Percentiles rank a stretch among this genome's conserved stretches.
Evolutionary conservation across 352 stramenopile genomes (phyloP).

Genomic region (Globisporangium viniferum): DNA sequence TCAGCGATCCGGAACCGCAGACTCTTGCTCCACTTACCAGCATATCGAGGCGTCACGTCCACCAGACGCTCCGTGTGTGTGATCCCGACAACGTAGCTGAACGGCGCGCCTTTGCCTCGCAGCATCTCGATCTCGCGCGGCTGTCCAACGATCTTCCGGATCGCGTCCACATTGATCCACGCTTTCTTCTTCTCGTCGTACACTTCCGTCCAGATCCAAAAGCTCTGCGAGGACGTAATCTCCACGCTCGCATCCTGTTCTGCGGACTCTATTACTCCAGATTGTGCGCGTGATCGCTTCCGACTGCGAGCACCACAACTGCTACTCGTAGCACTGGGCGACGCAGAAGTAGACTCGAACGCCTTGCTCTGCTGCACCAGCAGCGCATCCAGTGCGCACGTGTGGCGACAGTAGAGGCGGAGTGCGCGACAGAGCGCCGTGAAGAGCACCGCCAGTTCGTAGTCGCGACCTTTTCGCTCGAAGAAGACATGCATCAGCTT

Average conservation of each 20-base stretch:
- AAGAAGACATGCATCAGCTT: constrained; percentile 56
- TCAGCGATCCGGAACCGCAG: constrained; percentile 48
- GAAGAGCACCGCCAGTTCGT: constrained; percentile 64
- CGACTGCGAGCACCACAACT: not conserved
- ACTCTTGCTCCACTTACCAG: constrained; percentile 59
- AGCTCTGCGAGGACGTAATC: constrained; percentile 14
- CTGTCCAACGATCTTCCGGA: constrained; percentile 39
- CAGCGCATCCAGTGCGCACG: constrained; percentile 49
- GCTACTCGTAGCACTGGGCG: not conserved
- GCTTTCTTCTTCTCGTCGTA: constrained; percentile 37
- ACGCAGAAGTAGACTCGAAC: constrained; percentile 27
- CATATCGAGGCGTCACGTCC: constrained; percentile 70
- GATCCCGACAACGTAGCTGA: constrained; percentile 67
- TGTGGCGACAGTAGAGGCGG: constrained; percentile 48
- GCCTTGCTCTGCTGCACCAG: constrained; percentile 41
- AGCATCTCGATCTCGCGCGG: constrained; percentile 50
- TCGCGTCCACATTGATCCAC: constrained; percentile 65
- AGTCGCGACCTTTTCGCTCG: constrained; percentile 31
- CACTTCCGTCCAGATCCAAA: constrained; percentile 74
- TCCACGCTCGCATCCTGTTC: not conserved
- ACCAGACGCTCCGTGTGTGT: constrained; percentile 42
- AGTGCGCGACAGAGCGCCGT: constrained; percentile 55
- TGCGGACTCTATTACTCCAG: not conserved
- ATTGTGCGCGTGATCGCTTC: constrained; percentile 9
- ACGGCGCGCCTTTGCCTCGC: constrained; percentile 38